Evolutionary conservation across 371 early-diverging fungal species (phyloP).

Genomic region (Parasitella parasitica): DNA sequence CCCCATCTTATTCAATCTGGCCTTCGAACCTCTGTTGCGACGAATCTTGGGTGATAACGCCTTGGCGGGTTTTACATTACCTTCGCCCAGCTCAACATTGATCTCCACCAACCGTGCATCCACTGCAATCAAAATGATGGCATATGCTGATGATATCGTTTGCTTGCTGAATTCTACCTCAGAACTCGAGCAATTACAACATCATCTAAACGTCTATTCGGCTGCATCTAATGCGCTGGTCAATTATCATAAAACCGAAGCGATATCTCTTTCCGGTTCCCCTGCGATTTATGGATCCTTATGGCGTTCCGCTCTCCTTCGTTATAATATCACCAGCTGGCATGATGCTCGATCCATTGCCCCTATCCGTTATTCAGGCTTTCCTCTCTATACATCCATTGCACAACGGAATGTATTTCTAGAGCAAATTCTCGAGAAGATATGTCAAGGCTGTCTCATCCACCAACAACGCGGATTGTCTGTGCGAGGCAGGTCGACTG

Average conservation of each 20-base stretch:
- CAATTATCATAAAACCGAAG: conserved; percentile 7
- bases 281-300: neutral
- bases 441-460: too few species aligned
- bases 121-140: conserved; percentile 6
- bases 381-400: neutral
- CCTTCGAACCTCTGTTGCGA: conserved; percentile 15
- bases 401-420: neutral
- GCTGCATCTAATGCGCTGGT: conserved; percentile 5
- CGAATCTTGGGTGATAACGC: neutral
- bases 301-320: neutral
- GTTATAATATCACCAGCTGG: neutral
- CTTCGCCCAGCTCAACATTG: neutral
- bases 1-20: conserved; percentile 18
- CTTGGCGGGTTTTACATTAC: neutral
- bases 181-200: neutral
- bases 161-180: conserved; percentile 4
- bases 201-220: neutral
- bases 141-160: conserved; percentile 20
- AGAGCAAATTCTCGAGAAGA: neutral
- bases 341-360: neutral
- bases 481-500: too few species aligned
- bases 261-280: conserved; percentile 4
- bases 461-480: too few species aligned
- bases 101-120: too few species aligned
- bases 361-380: conserved; percentile 14